phyloP scores from a whole-genome alignment of 352 stramenopile genomes.

The Globisporangium nodosum region DNA sequence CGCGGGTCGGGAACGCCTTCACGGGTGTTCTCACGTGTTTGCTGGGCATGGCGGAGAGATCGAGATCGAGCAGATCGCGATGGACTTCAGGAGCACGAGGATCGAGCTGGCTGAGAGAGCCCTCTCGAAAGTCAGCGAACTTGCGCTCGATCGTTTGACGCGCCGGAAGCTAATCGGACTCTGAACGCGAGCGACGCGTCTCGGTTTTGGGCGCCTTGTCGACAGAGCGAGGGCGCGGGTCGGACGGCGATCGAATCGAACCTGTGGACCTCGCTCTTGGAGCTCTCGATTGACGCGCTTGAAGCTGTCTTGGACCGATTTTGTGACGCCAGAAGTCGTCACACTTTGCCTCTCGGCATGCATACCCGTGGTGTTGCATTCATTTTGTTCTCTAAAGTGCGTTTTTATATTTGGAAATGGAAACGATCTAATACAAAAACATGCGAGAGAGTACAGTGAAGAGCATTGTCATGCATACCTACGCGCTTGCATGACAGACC shows the following conservation, averaged over 20 bases:
- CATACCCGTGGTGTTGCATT: too few species aligned
- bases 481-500: too few species aligned
- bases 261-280: too few species aligned
- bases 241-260: background rate
- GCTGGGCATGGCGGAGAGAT: background rate
- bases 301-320: background rate
- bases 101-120: background rate
- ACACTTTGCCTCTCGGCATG: background rate
- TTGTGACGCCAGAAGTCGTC: background rate
- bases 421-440: too few species aligned
- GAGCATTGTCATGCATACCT: too few species aligned
- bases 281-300: background rate
- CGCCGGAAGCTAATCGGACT: too few species aligned
- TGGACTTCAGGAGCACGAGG: background rate
- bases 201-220: background rate
- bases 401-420: too few species aligned
- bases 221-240: background rate
- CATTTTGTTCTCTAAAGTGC: too few species aligned
- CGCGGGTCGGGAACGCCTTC: slow-evolving; percentile 1
- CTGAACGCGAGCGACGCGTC: too few species aligned
- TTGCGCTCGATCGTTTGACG: too few species aligned
- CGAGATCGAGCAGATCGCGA: background rate
- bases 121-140: too few species aligned
- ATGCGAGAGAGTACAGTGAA: too few species aligned
- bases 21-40: background rate